Evolutionary conservation across 1,284 basidiomycete genomes (phyloP), one percentile per base, ranked within the genome.

Genomic region (Rhodofomes roseus): DNA sequence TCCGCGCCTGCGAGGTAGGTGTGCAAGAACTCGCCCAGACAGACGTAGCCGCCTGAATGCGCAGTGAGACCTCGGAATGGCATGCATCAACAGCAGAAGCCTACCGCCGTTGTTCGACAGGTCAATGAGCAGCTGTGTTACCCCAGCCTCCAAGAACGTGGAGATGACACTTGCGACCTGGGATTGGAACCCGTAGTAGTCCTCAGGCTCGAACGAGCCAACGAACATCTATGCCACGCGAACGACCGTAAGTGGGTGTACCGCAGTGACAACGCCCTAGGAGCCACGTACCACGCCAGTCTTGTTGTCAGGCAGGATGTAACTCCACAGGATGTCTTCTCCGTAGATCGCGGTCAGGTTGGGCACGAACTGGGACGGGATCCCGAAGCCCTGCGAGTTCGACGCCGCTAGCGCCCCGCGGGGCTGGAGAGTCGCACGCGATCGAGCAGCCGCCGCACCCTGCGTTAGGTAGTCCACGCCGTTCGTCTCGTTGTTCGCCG

Each of bases 21-120:
- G 63, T 84, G 82, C 36, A 87, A 71, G 74, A 85, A 87, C 41
- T 82, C 77, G 0, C 84, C 85, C 8, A 86, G 75, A 63, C 84
- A 86, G 12, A 86, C 77, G 60, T 79, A 85, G 18, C 85, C 85
- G 60, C 84, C 84, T 84, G 56, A 11, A 34, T 5, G 31, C 31
- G 31, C 31, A 34, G 31, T 34, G 11, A 34, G 31, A n/a, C n/a
- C n/a, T n/a, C n/a, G n/a, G n/a, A n/a, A n/a, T n/a, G n/a, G n/a
- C n/a, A n/a, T n/a, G n/a, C n/a, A n/a, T n/a, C n/a, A n/a, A n/a
- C n/a, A n/a, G n/a, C n/a, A n/a, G n/a, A n/a, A n/a, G n/a, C n/a
- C n/a, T 56, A 81, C 84, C 85, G 61, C 81, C 83, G 63, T 87
- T 89, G 68, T 86, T 83, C 4, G 81, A 81, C 31, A 86, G 66